Percentiles rank a stretch among this genome's conserved stretches.
These are phyloP conservation scores for Trametes cubensis DNA, from an alignment of 768 basidiomycete genomes.

Conservation along the genomic window DNA sequence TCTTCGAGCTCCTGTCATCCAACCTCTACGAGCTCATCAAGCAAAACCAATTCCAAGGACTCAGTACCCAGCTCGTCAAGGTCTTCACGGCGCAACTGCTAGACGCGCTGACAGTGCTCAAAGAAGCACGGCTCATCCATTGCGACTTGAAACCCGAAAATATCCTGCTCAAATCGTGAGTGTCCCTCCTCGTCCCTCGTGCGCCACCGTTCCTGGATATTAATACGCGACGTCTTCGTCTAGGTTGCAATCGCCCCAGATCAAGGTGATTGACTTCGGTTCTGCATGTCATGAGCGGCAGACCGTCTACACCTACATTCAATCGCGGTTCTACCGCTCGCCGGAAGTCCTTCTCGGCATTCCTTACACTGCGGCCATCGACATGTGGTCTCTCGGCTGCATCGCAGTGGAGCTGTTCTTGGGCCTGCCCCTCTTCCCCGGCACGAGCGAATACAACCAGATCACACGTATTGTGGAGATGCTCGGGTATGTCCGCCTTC, in stretches of 20 bases:
- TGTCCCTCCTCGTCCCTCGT: constrained; percentile 28
- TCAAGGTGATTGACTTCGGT: constrained; percentile 99
- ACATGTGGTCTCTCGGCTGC: constrained; percentile 99
- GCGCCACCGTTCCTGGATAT: constrained; percentile 3
- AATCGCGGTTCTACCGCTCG: constrained; percentile 97
- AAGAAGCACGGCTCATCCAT: constrained; percentile 95
- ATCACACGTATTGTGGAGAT: constrained; percentile 96
- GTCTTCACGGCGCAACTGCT: constrained; percentile 97
- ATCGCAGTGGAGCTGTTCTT: constrained; percentile 98
- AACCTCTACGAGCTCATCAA: constrained; percentile 99
- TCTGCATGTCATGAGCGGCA: constrained; percentile 98
- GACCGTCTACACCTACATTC: constrained; percentile 99
- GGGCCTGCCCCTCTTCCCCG: constrained; percentile 94
- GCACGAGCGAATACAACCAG: constrained; percentile 99
- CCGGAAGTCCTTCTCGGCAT: constrained; percentile 96
- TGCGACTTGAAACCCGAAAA: constrained; percentile 99
- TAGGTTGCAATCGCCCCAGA: constrained; percentile 94
- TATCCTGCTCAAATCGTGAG: constrained; percentile 92
- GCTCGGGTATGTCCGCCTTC: constrained; percentile 75
- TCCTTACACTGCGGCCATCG: constrained; percentile 92
- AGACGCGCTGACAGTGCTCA: constrained; percentile 89
- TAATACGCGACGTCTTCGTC: constrained; percentile 16
- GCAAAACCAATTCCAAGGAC: constrained; percentile 98
- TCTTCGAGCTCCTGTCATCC: constrained; percentile 95
- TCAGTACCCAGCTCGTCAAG: constrained; percentile 96